phyloP scores from a whole-genome alignment of 129 eudicot genomes.

The Helianthus annuus region DNA sequence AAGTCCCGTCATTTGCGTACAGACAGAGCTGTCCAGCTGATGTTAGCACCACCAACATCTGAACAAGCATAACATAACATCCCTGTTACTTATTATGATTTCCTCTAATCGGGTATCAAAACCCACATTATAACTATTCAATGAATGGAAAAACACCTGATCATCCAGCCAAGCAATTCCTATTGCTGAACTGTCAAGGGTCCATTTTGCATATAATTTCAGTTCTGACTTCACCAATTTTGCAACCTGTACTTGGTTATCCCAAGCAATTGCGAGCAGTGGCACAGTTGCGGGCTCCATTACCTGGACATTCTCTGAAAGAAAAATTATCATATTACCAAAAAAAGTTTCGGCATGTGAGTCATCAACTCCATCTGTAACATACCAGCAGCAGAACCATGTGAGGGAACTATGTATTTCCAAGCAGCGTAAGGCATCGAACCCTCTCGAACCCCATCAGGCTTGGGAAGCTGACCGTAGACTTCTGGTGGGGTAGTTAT shows the following conservation, averaged over 20 bases:
- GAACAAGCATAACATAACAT: constrained; percentile 26
- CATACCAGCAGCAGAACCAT: constrained; percentile 61
- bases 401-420: constrained; percentile 61
- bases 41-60: constrained; percentile 92
- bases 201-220: constrained; percentile 68
- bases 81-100: constrained; percentile 17
- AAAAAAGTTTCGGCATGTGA: constrained; percentile 11
- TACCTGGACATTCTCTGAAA: constrained; percentile 52
- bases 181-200: constrained; percentile 70
- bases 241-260: constrained; percentile 78
- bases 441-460: constrained; percentile 92
- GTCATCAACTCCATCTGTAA: constrained; percentile 23
- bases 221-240: constrained; percentile 81
- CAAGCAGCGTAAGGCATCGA: constrained; percentile 97
- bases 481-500: constrained; percentile 54
- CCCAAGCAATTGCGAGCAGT: constrained; percentile 97
- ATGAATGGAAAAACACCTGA: constrained; percentile 45
- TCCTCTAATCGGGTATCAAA: constrained; percentile 11
- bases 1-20: constrained; percentile 79
- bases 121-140: background rate
- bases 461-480: constrained; percentile 79
- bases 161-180: constrained; percentile 94
- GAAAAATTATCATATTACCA: constrained; percentile 19
- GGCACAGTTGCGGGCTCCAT: constrained; percentile 55
- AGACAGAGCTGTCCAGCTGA: constrained; percentile 67